Base-by-base conservation (phyloP, 2,329 filamentous ascomycete species). In the Aschersonia sp. region DNA sequence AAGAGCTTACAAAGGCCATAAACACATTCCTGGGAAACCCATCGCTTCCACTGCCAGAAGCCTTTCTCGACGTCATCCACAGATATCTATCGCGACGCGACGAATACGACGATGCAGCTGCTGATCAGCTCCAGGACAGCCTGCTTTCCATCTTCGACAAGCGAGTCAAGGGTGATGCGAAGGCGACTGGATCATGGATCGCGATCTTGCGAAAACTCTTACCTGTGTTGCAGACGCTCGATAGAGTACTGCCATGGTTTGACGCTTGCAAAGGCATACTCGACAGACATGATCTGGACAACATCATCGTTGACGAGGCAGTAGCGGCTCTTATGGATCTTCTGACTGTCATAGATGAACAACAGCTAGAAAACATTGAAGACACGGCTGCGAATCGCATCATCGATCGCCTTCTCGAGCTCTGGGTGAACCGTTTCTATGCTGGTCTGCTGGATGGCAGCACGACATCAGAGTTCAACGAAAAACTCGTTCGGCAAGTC, bases 51-150 rank as follows among this genome's bases (percentile, higher is more conserved):
- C 74, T 89, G 1, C 82, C 85, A 44, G 73, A 82, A 53, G 77
- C 83, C 49, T 68, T 88, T 47, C 63, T 72, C 54, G 66, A 73
- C 41, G 69, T 77, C 47, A 80, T 89, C 52, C 72, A 80, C 48
- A 69, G 68, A 50, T 91, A 87, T 63, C 70, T 87, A 45, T 75
- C 80, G 44, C 81, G 79, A 56, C 79, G 86, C 59, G 68, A 76
- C 48, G 75, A 76, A 54, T 74, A 78, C 53, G 85, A 89, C 56
- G 83, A 87, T 46, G 66, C 72, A 48, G 73, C 79, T 41, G 74
- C 79, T n/a, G 82, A 86, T 54, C 78, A 81, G 49, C 71, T 89
- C 46, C 80, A 88, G 52, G 84, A 88, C 41, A 85, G 89, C 55
- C 72, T 92, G 5, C 67, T 82, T 41, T 64, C 71, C 30, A 72